These are phyloP conservation scores for Geotrichum fermentans DNA, from an alignment of 1,139 yeast genomes.

Conservation along the genomic window DNA sequence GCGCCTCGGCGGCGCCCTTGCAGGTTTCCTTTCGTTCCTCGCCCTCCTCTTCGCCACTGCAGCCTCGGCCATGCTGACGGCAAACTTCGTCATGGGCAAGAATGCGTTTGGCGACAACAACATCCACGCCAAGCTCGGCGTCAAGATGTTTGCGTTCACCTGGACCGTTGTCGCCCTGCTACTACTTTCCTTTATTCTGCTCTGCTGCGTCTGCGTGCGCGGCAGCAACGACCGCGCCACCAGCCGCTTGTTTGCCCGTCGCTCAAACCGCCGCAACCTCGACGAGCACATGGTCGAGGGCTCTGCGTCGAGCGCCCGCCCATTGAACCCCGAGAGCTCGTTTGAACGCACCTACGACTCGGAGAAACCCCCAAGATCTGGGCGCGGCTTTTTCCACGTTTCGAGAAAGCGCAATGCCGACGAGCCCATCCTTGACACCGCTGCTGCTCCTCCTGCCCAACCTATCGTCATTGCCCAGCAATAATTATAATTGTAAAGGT, in stretches of 20 bases:
- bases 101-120: slow-evolving; percentile 50
- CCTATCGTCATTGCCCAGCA: neutral
- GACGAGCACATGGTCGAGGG: neutral
- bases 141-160: slow-evolving; percentile 54
- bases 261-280: neutral
- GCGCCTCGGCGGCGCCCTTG: slow-evolving; percentile 34
- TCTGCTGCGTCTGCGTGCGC: slow-evolving; percentile 33
- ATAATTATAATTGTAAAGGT: neutral
- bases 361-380: slow-evolving; percentile 6
- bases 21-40: slow-evolving; percentile 38
- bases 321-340: slow-evolving; percentile 15
- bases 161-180: slow-evolving; percentile 58
- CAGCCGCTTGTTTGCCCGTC: neutral
- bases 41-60: slow-evolving; percentile 52
- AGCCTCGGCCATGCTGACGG: slow-evolving; percentile 62
- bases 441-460: neutral
- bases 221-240: slow-evolving; percentile 11
- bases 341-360: slow-evolving; percentile 18
- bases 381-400: slow-evolving; percentile 14
- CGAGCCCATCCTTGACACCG: neutral
- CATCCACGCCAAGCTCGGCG: slow-evolving; percentile 49
- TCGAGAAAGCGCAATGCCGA: slow-evolving; percentile 1
- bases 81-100: slow-evolving; percentile 59
- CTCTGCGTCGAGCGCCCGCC: slow-evolving; percentile 6
- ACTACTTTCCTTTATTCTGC: slow-evolving; percentile 36